Percentiles rank a stretch among this genome's conserved stretches.
These are phyloP conservation scores for Trichothecium sympodiale DNA, from an alignment of 2,329 filamentous ascomycete genomes.

Conservation along the genomic window DNA sequence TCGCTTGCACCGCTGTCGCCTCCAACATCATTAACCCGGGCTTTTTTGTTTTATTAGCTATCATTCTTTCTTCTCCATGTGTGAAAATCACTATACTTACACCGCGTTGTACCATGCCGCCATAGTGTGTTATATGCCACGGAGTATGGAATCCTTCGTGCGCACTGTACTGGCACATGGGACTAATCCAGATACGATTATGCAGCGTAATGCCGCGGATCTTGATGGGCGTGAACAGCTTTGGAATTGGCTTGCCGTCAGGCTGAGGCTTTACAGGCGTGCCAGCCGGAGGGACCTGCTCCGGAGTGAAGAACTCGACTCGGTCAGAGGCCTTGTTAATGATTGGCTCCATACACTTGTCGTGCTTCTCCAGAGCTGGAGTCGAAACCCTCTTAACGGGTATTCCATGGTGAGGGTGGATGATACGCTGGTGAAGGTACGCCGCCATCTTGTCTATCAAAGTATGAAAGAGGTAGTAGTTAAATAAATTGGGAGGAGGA, in stretches of 20 bases:
- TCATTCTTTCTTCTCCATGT: no score
- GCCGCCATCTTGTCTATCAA: slow-evolving; percentile 11
- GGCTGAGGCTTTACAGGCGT: slow-evolving; percentile 31
- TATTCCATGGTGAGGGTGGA: slow-evolving; percentile 15
- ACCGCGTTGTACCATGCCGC: slow-evolving; percentile 60
- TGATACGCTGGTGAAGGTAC: slow-evolving; percentile 14
- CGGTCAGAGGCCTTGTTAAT: slow-evolving; percentile 15
- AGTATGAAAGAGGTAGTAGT: no score
- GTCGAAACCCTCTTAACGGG: slow-evolving; percentile 13
- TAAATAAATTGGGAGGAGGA: no score
- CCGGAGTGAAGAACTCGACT: slow-evolving; percentile 36
- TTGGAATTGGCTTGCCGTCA: slow-evolving; percentile 37
- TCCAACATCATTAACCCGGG: slow-evolving; percentile 57
- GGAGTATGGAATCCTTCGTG: slow-evolving; percentile 49
- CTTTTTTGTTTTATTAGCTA: slow-evolving; percentile 7
- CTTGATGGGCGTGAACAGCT: slow-evolving; percentile 34
- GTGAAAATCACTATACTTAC: slow-evolving; percentile 16
- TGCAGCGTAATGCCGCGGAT: slow-evolving; percentile 32
- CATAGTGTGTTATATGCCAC: slow-evolving; percentile 66
- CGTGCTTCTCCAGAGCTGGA: slow-evolving; percentile 9
- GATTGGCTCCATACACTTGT: slow-evolving; percentile 13
- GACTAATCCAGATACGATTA: slow-evolving; percentile 34
- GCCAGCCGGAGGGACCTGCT: slow-evolving; percentile 31
- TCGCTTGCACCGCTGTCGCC: slow-evolving; percentile 54
- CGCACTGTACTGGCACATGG: slow-evolving; percentile 36